Evolutionary conservation across 1,284 basidiomycete genomes (phyloP).

Genomic region (Malassezia sp.): DNA sequence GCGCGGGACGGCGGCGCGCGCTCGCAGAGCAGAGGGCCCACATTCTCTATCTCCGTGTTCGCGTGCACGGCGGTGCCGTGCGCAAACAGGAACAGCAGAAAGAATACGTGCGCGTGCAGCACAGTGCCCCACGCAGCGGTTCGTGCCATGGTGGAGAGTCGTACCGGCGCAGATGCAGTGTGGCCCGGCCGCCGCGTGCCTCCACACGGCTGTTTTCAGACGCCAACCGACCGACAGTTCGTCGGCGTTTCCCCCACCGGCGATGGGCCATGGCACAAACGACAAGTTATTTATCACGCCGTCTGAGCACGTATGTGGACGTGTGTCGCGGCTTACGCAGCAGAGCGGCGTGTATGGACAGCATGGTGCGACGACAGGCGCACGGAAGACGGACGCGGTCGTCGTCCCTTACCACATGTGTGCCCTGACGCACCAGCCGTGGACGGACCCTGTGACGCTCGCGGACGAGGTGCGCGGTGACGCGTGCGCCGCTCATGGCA

Average conservation of each 20-base stretch:
- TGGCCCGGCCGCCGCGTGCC: not conserved
- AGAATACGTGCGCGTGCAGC: too few species aligned
- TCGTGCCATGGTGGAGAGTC: too few species aligned
- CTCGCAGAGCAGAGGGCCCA: constrained; percentile 7
- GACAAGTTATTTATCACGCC: constrained; percentile 35
- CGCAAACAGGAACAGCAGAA: not conserved
- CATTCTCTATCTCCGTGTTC: constrained; percentile 9
- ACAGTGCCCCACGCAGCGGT: not conserved
- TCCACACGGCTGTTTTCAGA: constrained; percentile 3
- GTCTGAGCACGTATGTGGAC: constrained; percentile 23
- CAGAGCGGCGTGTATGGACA: constrained; percentile 30
- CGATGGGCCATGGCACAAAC: constrained; percentile 39
- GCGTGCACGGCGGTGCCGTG: not conserved
- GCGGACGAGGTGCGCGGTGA: too few species aligned
- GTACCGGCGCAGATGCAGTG: not conserved
- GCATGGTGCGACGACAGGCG: constrained; percentile 28
- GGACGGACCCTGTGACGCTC: constrained; percentile 76
- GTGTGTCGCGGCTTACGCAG: not conserved
- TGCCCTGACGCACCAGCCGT: constrained; percentile 80
- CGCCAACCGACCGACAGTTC: not conserved
- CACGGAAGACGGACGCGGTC: constrained; percentile 48
- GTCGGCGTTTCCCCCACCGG: not conserved
- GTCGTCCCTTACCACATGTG: constrained; percentile 74
- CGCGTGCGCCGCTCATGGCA: too few species aligned
- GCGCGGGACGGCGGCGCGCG: too few species aligned